Percentiles rank a stretch among this genome's conserved stretches.
phyloP scores from a whole-genome alignment of 2,329 filamentous ascomycete genomes.

The Cercospora beticola region DNA sequence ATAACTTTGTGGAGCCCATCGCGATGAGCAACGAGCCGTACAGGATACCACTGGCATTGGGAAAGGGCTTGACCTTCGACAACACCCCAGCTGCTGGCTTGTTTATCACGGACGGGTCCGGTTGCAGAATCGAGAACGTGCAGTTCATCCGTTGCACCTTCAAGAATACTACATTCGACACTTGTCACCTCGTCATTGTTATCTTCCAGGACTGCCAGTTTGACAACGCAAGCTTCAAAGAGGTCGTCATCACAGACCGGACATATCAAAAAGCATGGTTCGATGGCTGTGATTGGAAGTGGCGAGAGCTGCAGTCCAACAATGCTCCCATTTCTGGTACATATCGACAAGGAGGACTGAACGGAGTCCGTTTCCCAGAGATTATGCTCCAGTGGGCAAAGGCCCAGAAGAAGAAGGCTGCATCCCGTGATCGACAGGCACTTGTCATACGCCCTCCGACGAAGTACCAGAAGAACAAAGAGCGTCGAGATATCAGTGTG shows the following conservation, averaged over 20 bases:
- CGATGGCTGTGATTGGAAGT: not conserved
- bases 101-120: not conserved
- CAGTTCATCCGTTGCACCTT: not conserved
- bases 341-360: not conserved
- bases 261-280: not conserved
- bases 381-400: not conserved
- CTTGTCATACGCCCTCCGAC: not conserved
- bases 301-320: not conserved
- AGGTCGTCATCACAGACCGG: slow-evolving; percentile 5
- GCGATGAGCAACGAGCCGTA: not conserved
- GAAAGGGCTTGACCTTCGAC: not conserved
- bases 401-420: not conserved
- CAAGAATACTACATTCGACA: slow-evolving; percentile 8
- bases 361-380: not conserved
- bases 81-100: slow-evolving; percentile 6
- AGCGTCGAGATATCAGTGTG: not conserved
- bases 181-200: slow-evolving; percentile 8
- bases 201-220: slow-evolving; percentile 10
- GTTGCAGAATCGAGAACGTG: not conserved
- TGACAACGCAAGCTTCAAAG: not conserved
- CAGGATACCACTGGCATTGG: not conserved
- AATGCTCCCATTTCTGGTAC: not conserved
- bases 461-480: not conserved
- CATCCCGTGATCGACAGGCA: not conserved
- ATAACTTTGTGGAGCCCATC: not conserved